Percentiles rank a stretch among this genome's conserved stretches.
Conservation (phyloP, 139 green algal species). For the Chlamydomonas incerta region DNA sequence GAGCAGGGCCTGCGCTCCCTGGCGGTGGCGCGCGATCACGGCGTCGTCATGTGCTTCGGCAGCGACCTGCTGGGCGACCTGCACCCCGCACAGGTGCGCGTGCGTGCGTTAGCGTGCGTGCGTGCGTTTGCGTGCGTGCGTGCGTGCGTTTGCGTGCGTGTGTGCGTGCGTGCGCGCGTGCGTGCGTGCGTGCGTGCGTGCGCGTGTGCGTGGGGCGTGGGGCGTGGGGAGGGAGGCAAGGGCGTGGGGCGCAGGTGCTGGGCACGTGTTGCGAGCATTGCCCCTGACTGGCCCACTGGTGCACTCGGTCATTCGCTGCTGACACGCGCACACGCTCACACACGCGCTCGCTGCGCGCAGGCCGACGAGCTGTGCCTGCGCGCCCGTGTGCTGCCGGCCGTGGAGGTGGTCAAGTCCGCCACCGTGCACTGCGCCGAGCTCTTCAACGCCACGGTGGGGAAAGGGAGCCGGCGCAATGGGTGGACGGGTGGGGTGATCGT, state of each 20-base stretch:
- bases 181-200: neutral
- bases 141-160: neutral
- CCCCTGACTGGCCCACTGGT: too few relatives aligned
- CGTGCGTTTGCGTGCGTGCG: neutral
- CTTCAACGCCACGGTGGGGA: constrained; percentile 44
- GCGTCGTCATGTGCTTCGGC: constrained; percentile 64
- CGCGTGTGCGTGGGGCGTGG: too few relatives aligned
- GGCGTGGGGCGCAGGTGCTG: too few relatives aligned
- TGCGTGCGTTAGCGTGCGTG: neutral
- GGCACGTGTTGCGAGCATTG: too few relatives aligned
- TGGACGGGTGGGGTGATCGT: too few relatives aligned
- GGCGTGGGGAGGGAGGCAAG: too few relatives aligned
- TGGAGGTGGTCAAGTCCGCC: constrained; percentile 48
- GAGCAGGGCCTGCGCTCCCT: constrained; percentile 54
- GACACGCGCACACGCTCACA: neutral
- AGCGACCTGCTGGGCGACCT: constrained; percentile 72
- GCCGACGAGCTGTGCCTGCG: constrained; percentile 53
- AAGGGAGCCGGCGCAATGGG: too few relatives aligned
- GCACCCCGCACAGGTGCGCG: constrained; percentile 60
- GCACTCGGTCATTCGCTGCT: too few relatives aligned
- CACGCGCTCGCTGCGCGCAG: too few relatives aligned
- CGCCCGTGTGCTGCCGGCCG: constrained; percentile 3
- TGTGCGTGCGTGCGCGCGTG: neutral
- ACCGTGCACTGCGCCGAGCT: constrained; percentile 54
- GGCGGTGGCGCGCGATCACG: constrained; percentile 35